A percentile compares a stretch with the other conserved stretches of the same genome.
Conservation (phyloP, 164 flowering plant species). For the Stephania cephalantha region DNA sequence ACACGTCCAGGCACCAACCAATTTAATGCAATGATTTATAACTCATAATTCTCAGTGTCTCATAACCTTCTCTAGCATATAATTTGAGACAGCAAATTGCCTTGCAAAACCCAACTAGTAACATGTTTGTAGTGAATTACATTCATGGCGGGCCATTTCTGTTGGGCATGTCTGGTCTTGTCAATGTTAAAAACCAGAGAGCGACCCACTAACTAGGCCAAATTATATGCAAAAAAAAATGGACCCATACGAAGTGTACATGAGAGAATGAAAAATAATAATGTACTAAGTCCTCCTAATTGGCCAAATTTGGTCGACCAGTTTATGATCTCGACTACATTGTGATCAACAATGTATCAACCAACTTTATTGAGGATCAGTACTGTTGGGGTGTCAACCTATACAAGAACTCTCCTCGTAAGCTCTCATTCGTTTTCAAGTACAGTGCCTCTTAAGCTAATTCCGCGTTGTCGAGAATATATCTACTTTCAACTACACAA, state of each 20-base stretch:
- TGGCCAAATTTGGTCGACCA: neutral
- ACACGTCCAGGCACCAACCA: neutral
- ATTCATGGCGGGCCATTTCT: neutral
- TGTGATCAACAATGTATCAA: neutral
- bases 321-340: neutral
- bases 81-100: neutral
- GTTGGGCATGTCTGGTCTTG: neutral
- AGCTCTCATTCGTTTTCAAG: neutral
- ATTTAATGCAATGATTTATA: neutral
- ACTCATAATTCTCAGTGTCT: neutral
- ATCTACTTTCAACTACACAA: too few species aligned
- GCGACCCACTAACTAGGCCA: neutral
- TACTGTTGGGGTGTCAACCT: neutral
- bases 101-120: neutral
- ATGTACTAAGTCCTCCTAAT: neutral
- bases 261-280: neutral
- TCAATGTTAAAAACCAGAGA: neutral
- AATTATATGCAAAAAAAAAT: neutral
- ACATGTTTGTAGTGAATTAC: neutral
- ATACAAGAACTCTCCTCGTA: neutral
- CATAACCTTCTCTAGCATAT: neutral
- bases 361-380: neutral
- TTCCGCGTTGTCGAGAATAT: too few species aligned
- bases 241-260: neutral
- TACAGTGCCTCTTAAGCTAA: neutral